These are phyloP conservation scores for Pseudoturritis turrita DNA, from an alignment of 345 rosid genomes.

Conservation along the genomic window DNA sequence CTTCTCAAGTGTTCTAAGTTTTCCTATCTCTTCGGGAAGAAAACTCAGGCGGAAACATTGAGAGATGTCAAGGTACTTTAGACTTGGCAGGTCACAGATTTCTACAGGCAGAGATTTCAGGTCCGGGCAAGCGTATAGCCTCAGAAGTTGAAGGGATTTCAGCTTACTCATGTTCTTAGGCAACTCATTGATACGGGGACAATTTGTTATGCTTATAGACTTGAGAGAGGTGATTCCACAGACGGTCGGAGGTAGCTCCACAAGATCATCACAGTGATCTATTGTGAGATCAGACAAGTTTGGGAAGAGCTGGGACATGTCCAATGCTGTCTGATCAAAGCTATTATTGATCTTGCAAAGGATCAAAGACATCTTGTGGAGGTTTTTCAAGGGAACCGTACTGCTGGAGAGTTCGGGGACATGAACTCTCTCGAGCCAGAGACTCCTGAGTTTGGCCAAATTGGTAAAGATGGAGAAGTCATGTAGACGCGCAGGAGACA, in stretches of 20 bases:
- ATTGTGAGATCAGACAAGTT: constrained; percentile 57
- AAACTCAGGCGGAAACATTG: constrained; percentile 53
- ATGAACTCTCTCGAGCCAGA: constrained; percentile 81
- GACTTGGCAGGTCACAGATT: constrained; percentile 45
- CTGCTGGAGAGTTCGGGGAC: constrained; percentile 40
- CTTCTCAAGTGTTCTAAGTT: constrained; percentile 57
- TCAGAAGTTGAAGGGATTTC: constrained; percentile 42
- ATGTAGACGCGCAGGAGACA: constrained; percentile 42
- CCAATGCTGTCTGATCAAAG: constrained; percentile 41
- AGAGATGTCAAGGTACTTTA: constrained; percentile 74
- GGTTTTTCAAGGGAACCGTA: constrained; percentile 35
- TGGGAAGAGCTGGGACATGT: constrained; percentile 60
- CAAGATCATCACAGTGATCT: constrained; percentile 79
- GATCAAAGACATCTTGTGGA: constrained; percentile 61
- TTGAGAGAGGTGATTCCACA: constrained; percentile 46
- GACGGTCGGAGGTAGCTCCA: constrained; percentile 49
- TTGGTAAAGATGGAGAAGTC: constrained; percentile 53
- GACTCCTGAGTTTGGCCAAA: constrained; percentile 55
- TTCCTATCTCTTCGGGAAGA: constrained; percentile 64
- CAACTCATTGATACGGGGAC: constrained; percentile 57
- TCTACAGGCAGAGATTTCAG: constrained; percentile 50
- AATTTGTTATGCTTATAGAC: constrained; percentile 72
- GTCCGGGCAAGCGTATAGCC: constrained; percentile 75
- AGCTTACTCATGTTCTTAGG: constrained; percentile 51
- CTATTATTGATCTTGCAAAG: constrained; percentile 59